These are phyloP conservation scores for Cytospora leucostoma DNA, from an alignment of 2,329 filamentous ascomycete genomes.

Conservation along the genomic window DNA sequence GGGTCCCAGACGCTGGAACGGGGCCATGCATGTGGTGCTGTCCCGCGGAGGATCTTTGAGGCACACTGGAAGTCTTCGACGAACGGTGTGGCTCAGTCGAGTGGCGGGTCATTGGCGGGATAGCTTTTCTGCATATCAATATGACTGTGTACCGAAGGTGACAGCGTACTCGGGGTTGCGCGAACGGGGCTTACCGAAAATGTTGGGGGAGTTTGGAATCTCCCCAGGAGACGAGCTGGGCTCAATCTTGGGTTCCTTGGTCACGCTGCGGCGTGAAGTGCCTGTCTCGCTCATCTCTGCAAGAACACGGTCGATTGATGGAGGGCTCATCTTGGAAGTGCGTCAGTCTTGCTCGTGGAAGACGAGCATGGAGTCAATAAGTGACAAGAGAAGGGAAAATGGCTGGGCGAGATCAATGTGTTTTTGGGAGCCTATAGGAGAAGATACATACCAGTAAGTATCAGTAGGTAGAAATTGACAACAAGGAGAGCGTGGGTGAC, in stretches of 20 bases:
- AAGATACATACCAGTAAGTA: too few species aligned
- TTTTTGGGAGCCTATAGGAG: neutral
- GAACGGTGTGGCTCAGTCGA: neutral
- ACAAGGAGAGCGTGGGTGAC: too few species aligned
- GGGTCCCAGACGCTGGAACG: constrained; percentile 11
- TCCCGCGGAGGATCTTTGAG: neutral
- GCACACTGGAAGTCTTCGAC: neutral
- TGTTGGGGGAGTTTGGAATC: neutral
- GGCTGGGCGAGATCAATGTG: neutral
- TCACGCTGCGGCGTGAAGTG: neutral
- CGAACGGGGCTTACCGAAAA: neutral
- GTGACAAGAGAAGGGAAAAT: neutral
- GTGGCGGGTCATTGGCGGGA: constrained; percentile 8
- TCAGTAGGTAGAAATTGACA: too few species aligned
- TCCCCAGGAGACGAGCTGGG: constrained; percentile 8
- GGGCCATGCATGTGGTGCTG: neutral
- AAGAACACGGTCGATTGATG: constrained; percentile 5
- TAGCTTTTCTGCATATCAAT: neutral
- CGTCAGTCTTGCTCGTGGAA: neutral
- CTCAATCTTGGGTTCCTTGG: neutral
- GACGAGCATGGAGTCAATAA: too few species aligned
- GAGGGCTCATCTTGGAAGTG: neutral
- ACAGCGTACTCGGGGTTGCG: neutral
- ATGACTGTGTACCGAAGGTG: neutral
- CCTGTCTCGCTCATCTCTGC: constrained; percentile 6